Conservation (phyloP, 768 basidiomycete species). For the Plicaturopsis crispa region DNA sequence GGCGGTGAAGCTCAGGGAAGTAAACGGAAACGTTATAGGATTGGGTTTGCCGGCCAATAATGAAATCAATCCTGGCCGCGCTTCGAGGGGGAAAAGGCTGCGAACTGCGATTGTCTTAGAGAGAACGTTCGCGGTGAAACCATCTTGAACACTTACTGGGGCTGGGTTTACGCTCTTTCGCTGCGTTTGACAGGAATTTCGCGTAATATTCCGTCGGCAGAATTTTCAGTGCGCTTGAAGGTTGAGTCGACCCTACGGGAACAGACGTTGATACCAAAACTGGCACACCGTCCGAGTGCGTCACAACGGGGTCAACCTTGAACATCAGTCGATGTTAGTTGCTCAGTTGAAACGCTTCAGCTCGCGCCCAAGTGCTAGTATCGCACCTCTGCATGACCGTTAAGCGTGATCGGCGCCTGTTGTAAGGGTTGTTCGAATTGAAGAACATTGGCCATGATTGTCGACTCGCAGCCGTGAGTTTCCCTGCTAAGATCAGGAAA, state of each 20-base stretch:
- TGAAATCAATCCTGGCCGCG: constrained; percentile 68
- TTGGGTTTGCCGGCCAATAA: constrained; percentile 92
- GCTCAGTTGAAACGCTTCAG: background rate
- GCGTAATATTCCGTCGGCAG: constrained; percentile 51
- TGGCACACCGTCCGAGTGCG: background rate
- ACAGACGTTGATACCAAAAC: background rate
- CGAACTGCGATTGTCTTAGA: constrained; percentile 35
- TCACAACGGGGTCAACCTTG: background rate
- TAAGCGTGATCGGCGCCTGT: background rate
- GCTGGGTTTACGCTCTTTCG: constrained; percentile 56
- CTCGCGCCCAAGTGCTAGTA: background rate
- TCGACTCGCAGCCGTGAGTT: too few species aligned
- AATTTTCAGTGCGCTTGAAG: background rate
- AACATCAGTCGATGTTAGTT: background rate
- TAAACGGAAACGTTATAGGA: constrained; percentile 85
- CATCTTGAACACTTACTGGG: constrained; percentile 37
- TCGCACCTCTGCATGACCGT: background rate
- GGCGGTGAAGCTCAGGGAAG: constrained; percentile 62
- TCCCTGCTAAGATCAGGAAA: too few species aligned
- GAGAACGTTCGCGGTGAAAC: background rate
- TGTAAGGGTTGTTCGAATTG: background rate
- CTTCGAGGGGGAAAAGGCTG: constrained; percentile 72
- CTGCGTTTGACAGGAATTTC: constrained; percentile 51
- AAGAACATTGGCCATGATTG: background rate
- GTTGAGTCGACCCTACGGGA: background rate